Percentiles rank a stretch among this genome's conserved stretches.
Evolutionary conservation across 2,329 filamentous ascomycete genomes (phyloP).

Genomic region (Nothophaeocryptopus gaeumannii): DNA sequence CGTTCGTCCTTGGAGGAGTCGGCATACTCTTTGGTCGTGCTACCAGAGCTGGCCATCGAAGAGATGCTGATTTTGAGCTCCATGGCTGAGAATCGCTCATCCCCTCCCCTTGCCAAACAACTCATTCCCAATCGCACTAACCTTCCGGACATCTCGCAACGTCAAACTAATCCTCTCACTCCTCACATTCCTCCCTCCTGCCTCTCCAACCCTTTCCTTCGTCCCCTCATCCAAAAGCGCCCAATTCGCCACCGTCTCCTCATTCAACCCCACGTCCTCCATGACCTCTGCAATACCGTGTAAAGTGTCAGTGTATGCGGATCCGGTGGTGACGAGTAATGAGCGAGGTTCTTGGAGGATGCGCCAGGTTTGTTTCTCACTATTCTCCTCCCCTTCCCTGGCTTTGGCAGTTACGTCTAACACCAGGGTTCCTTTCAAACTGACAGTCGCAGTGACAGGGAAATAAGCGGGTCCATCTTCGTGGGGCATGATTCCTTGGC

Average conservation of each 20-base stretch:
- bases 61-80: too few relatives aligned
- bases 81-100: neutral
- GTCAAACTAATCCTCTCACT: conserved; percentile 69
- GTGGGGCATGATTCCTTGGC: conserved; percentile 94
- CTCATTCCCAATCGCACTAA: conserved; percentile 69
- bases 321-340: conserved; percentile 66
- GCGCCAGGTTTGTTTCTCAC: conserved; percentile 40
- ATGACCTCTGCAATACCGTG: conserved; percentile 69
- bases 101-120: conserved; percentile 50
- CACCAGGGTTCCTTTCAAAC: conserved; percentile 73
- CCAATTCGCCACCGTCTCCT: conserved; percentile 67
- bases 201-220: conserved; percentile 32
- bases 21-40: too few relatives aligned
- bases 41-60: too few relatives aligned
- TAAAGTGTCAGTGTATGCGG: conserved; percentile 67
- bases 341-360: conserved; percentile 85
- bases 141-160: conserved; percentile 82
- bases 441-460: conserved; percentile 86
- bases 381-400: conserved; percentile 52
- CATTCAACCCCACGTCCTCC: conserved; percentile 63
- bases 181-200: conserved; percentile 57
- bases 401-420: conserved; percentile 64
- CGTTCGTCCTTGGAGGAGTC: too few relatives aligned
- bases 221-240: conserved; percentile 54
- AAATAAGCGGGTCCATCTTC: conserved; percentile 89